Percentiles rank a stretch among this genome's conserved stretches.
Conservation (phyloP, 202 grass and related monocot genomes). For the Carex arenaria region DNA sequence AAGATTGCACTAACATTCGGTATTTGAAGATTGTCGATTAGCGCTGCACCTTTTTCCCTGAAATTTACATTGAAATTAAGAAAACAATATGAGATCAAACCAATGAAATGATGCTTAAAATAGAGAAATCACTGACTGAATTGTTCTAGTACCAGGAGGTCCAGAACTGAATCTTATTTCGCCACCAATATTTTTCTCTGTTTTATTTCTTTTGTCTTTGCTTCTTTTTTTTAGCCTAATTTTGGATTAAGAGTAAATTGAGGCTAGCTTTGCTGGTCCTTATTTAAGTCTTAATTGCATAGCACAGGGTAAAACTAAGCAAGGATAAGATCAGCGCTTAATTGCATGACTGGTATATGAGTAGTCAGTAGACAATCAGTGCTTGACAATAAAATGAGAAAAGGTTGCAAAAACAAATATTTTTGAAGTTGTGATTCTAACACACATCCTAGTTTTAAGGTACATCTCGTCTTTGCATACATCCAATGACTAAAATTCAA, state of each 20-base stretch:
- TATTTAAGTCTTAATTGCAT: background rate
- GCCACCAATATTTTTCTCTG: background rate
- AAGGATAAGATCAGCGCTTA: background rate
- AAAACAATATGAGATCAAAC: constrained; percentile 1
- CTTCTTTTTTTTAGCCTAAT: background rate
- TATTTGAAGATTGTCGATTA: constrained; percentile 42
- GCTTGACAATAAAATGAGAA: background rate
- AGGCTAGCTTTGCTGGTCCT: background rate
- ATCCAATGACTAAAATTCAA: background rate
- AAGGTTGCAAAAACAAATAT: background rate
- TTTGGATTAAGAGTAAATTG: background rate
- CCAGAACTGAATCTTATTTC: background rate
- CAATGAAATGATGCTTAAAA: constrained; percentile 1
- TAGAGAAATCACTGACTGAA: background rate
- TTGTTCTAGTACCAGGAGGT: background rate
- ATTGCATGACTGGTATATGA: background rate
- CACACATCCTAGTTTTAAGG: no score
- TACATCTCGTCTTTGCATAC: background rate
- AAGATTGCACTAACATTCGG: constrained; percentile 25
- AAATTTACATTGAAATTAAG: background rate
- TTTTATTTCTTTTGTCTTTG: background rate
- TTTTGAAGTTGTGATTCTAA: no score
- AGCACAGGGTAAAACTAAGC: background rate
- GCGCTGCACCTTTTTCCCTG: constrained; percentile 37
- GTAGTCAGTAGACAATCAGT: background rate